Evolutionary conservation across 345 rosid genomes (phyloP), one percentile per base, ranked within the genome.

Genomic region (Crucihimalaya himalaica): DNA sequence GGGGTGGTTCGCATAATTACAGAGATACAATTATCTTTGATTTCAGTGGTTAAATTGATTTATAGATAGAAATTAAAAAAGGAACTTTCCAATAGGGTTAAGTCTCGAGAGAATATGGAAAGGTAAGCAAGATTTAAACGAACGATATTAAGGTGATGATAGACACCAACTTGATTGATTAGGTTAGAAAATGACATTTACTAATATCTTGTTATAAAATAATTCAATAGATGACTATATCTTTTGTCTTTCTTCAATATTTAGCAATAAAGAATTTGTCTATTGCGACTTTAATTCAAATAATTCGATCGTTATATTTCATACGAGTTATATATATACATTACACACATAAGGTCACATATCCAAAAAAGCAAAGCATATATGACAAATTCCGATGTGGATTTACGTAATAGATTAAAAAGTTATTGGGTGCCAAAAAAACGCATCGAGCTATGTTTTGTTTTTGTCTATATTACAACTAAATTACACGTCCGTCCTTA

Each of bases 171-270:
- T 70, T 76, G 80, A 70, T 70, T 55, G 47, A 70, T 70, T 63
- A 70, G 67, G 66, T 63, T 56, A 56, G 63, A 62, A 31, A 69
- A 54, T 56, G 60, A 76, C 64, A 46, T 68, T 53, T 68, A 54
- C 6, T 63, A 76, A 76, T 76, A 46, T 76, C 11, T 48, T 62
- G 20, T 53, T 34, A 54, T 69, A 54, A 54, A 23, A 53, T 25
- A 63, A 54, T 43, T 34, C 13, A 54, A 54, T 46, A 25, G 52
- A 46, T 54, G 71, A 70, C 70, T 32, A 54, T 55, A 65, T 62
- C 71, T 47, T 70, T 76, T 76, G 71, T 76, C 71, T 76, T 40
- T 34, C 52, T 32, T 55, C 65, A 18, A 40, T 28, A 76, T 27
- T 51, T 46, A 43, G 66, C 59, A 35, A 70, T 62, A 53, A 62